Conservation (phyloP, 257 asterid species). For the Vinca minor region DNA sequence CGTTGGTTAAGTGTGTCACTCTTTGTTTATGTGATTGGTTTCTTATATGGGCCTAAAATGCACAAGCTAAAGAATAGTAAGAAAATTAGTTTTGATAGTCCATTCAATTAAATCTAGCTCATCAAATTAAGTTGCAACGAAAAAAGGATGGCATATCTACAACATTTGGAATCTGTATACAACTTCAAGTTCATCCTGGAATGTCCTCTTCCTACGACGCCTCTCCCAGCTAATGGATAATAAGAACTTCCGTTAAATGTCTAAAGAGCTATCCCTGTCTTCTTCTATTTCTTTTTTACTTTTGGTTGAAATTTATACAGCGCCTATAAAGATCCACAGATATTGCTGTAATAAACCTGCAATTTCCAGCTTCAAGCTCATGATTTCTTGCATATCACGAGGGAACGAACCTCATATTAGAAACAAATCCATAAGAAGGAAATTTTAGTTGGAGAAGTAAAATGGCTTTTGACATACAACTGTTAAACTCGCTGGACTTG, state of each 20-base stretch:
- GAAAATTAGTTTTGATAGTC: too few relatives aligned
- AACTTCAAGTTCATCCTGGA: neutral
- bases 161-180: neutral
- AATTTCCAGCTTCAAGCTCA: neutral
- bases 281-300: neutral
- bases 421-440: neutral
- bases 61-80: too few relatives aligned
- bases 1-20: too few relatives aligned
- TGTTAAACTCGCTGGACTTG: constrained; percentile 40
- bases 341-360: neutral
- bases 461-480: constrained; percentile 4
- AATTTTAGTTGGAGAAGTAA: neutral
- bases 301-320: neutral
- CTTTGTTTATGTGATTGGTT: too few relatives aligned
- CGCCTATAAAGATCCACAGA: neutral
- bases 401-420: neutral
- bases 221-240: neutral
- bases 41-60: too few relatives aligned
- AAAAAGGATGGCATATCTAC: constrained; percentile 1
- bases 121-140: neutral
- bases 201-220: neutral
- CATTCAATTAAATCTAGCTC: too few relatives aligned
- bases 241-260: neutral
- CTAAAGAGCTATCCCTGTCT: neutral
- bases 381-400: neutral